These are phyloP conservation scores for Cardiosporidium cionae DNA, from an alignment of 169 alveolate genomes.

Conservation along the genomic window DNA sequence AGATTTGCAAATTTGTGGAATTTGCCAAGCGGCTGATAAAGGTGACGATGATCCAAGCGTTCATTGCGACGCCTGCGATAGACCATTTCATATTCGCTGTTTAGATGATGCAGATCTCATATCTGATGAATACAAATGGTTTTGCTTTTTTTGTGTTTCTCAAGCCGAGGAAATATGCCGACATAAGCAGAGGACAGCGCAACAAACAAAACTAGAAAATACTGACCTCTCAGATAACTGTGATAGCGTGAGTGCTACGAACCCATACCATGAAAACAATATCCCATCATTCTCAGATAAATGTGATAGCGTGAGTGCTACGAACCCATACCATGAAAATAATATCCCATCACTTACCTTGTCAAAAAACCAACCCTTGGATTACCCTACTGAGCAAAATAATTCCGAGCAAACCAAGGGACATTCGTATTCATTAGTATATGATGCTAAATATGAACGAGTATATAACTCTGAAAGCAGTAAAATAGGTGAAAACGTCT, in stretches of 20 bases:
- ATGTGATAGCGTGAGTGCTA: too few relatives aligned
- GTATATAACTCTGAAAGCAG: too few relatives aligned
- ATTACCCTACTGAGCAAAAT: background rate
- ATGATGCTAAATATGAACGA: too few relatives aligned
- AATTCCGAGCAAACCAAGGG: background rate
- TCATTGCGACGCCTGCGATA: conserved; percentile 61
- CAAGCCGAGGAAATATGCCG: background rate
- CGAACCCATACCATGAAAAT: background rate
- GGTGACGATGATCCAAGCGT: conserved; percentile 28
- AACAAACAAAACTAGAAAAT: too few relatives aligned
- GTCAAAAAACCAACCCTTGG: background rate
- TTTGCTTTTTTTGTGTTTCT: conserved; percentile 3
- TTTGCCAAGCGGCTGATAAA: background rate
- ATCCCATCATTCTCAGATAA: background rate
- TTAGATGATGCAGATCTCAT: background rate
- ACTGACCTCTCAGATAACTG: background rate
- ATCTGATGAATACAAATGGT: conserved; percentile 7
- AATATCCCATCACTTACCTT: background rate
- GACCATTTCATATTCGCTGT: conserved; percentile 54
- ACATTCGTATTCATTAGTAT: too few relatives aligned
- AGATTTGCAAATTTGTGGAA: background rate
- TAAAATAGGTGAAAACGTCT: too few relatives aligned
- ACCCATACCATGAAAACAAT: background rate
- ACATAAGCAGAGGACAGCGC: background rate
- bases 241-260: background rate